Evolutionary conservation across 257 asterid species (phyloP).

Genomic region (Mentha longifolia): DNA sequence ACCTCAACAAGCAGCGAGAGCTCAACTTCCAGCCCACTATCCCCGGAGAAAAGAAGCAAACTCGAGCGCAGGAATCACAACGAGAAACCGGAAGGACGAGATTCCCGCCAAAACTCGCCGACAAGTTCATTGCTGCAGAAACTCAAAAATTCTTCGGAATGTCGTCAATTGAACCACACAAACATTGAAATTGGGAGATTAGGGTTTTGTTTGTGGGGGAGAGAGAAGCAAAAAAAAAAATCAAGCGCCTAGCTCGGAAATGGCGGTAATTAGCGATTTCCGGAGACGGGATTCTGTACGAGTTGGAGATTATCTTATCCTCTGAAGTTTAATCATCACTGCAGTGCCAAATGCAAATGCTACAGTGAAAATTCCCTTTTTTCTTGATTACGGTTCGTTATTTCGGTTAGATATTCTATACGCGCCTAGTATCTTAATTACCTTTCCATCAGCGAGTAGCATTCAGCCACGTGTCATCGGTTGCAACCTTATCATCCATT

Average conservation of each 20-base stretch:
- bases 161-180: background rate
- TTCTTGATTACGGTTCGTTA: slow-evolving; percentile 33
- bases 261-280: slow-evolving; percentile 7
- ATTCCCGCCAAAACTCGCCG: slow-evolving; percentile 65
- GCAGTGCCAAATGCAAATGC: background rate
- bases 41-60: slow-evolving; percentile 44
- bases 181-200: slow-evolving; percentile 25
- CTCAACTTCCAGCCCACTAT: slow-evolving; percentile 40
- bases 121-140: slow-evolving; percentile 55
- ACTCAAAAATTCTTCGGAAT: background rate
- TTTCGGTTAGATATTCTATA: slow-evolving; percentile 31
- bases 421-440: slow-evolving; percentile 33
- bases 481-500: slow-evolving; percentile 29
- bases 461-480: slow-evolving; percentile 20
- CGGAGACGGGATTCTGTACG: slow-evolving; percentile 21
- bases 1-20: slow-evolving; percentile 58
- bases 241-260: slow-evolving; percentile 26
- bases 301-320: slow-evolving; percentile 44
- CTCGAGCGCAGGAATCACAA: slow-evolving; percentile 49
- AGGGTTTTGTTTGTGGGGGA: slow-evolving; percentile 15
- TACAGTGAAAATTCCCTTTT: background rate
- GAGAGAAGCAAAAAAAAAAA: background rate
- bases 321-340: slow-evolving; percentile 30
- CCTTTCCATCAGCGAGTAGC: slow-evolving; percentile 9
- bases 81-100: slow-evolving; percentile 48